Evolutionary conservation across 139 green algal genomes (phyloP).

Genomic region (Chlamydomonas sphaeroides): DNA sequence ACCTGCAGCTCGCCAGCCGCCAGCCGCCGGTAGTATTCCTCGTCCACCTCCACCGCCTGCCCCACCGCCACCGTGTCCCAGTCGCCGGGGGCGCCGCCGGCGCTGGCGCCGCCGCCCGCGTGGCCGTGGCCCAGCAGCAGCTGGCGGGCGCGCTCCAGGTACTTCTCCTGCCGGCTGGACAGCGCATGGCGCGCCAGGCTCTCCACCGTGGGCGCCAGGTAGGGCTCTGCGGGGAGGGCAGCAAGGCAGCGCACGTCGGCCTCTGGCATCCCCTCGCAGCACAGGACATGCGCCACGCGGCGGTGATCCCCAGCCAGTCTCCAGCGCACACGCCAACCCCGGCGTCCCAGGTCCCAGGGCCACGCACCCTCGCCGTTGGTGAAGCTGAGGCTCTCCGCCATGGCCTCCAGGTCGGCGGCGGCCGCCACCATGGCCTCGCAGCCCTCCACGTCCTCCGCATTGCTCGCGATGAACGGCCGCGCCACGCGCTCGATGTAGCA

Average conservation of each 20-base stretch:
- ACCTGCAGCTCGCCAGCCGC: constrained; percentile 32
- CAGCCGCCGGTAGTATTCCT: constrained; percentile 27
- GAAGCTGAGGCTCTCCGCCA: constrained; percentile 35
- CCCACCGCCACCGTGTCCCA: constrained; percentile 31
- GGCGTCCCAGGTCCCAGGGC: too few relatives aligned
- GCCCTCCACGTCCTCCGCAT: constrained; percentile 33
- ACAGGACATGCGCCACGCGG: too few relatives aligned
- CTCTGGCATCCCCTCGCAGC: too few relatives aligned
- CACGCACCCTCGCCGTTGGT: constrained; percentile 8
- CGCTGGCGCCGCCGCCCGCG: background rate
- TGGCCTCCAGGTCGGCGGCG: constrained; percentile 28
- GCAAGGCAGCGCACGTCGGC: too few relatives aligned
- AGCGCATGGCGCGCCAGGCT: constrained; percentile 29
- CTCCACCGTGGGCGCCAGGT: constrained; percentile 46
- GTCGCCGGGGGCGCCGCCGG: too few relatives aligned
- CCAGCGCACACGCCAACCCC: too few relatives aligned
- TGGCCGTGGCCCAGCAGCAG: constrained; percentile 31
- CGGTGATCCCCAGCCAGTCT: too few relatives aligned
- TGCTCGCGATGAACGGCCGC: constrained; percentile 25
- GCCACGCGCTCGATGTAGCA: constrained; percentile 35
- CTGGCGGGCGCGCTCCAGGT: constrained; percentile 33
- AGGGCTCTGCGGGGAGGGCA: constrained; percentile 33
- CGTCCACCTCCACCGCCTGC: background rate
- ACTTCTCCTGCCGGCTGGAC: constrained; percentile 42
- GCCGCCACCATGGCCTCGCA: constrained; percentile 31